phyloP scores from a whole-genome alignment of 306 rosid genomes.

The Gastrolobium bilobum region DNA sequence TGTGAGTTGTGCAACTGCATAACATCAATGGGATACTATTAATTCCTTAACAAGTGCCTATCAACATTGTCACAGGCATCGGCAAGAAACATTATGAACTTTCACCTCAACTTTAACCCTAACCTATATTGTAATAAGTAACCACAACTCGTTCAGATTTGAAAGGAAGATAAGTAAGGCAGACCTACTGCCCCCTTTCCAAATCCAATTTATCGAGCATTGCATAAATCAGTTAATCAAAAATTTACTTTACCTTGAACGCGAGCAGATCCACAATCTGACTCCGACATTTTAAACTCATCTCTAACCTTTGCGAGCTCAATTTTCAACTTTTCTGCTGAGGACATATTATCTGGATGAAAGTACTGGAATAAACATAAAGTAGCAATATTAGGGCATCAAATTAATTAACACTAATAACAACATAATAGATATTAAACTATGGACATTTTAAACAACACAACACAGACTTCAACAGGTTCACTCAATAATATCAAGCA shows the following conservation, averaged over 20 bases:
- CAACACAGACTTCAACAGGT: background rate
- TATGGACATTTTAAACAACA: background rate
- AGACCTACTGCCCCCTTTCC: conserved; percentile 6
- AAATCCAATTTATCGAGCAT: conserved; percentile 8
- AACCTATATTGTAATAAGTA: conserved; percentile 24
- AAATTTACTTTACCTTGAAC: conserved; percentile 78
- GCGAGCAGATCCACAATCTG: conserved; percentile 92
- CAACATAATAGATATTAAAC: background rate
- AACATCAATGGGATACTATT: conserved; percentile 39
- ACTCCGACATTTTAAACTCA: conserved; percentile 93
- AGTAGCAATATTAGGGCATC: conserved; percentile 39
- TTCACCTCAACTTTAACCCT: conserved; percentile 16
- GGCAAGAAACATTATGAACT: background rate
- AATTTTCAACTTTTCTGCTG: conserved; percentile 81
- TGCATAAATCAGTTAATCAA: conserved; percentile 35
- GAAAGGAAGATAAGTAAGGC: background rate
- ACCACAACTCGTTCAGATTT: background rate
- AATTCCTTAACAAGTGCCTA: conserved; percentile 32
- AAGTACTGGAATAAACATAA: conserved; percentile 72
- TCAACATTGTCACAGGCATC: conserved; percentile 19
- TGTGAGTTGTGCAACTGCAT: conserved; percentile 91
- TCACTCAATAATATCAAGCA: conserved; percentile 13
- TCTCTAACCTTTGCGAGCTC: conserved; percentile 85
- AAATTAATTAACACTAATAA: conserved; percentile 22
- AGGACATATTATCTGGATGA: conserved; percentile 94